phyloP scores from a whole-genome alignment of 2,329 filamentous ascomycete genomes.

The Microascus cirrosus region DNA sequence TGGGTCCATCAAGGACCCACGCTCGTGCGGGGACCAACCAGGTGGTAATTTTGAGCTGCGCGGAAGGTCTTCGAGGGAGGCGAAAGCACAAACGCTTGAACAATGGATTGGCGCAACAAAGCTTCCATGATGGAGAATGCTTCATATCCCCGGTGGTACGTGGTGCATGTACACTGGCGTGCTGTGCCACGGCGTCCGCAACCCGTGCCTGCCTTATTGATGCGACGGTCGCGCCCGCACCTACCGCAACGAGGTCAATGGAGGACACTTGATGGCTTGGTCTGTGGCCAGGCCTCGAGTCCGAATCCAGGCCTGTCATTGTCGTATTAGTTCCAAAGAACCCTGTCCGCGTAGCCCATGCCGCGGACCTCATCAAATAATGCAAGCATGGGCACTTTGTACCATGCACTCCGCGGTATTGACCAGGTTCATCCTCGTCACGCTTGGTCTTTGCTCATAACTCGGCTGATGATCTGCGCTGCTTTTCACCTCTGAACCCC shows the following conservation, averaged over 20 bases:
- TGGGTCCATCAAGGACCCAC: not conserved
- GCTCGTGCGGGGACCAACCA: not conserved
- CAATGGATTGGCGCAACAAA: no score
- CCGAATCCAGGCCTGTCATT: not conserved
- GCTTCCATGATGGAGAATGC: no score
- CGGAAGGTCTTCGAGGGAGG: not conserved
- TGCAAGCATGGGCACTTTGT: not conserved
- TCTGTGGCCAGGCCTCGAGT: not conserved
- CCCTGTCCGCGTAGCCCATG: not conserved
- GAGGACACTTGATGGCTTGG: not conserved
- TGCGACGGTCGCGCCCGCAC: no score
- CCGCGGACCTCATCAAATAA: not conserved
- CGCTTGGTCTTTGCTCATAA: not conserved
- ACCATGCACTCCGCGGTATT: not conserved
- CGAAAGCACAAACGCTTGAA: not conserved
- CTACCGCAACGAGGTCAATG: no score
- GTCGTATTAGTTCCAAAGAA: not conserved
- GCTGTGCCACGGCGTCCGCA: no score
- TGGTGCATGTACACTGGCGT: no score
- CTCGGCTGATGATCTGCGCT: not conserved
- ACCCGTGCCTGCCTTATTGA: no score
- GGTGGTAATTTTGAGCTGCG: not conserved
- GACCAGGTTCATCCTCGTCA: not conserved
- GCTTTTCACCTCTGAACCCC: not conserved
- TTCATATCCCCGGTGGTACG: no score